A percentile compares a stretch with the other conserved stretches of the same genome.
These are phyloP conservation scores for Starmera caribaea DNA, from an alignment of 805 yeast species.

Conservation along the genomic window DNA sequence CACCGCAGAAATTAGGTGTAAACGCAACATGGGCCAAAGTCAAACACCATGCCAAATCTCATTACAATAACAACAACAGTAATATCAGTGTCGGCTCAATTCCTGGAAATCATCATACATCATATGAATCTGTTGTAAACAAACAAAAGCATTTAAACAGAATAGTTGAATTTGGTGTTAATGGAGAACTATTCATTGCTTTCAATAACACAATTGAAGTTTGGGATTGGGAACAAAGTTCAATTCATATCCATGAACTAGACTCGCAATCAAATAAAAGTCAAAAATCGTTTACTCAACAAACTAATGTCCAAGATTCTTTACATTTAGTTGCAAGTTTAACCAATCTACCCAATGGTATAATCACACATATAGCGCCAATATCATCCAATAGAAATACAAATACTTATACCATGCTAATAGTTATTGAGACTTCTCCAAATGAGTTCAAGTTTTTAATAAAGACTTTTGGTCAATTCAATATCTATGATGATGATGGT, in stretches of 20 bases:
- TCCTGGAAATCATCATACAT: slow-evolving; percentile 3
- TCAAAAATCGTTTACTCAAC: too few relatives aligned
- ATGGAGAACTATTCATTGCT: slow-evolving; percentile 27
- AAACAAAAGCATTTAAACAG: background rate
- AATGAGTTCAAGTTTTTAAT: slow-evolving; percentile 7
- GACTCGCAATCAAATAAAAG: background rate
- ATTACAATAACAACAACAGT: background rate
- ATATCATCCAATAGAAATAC: slow-evolving; percentile 14
- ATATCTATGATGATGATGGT: slow-evolving; percentile 5
- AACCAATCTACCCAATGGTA: slow-evolving; percentile 6
- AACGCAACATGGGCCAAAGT: slow-evolving; percentile 21
- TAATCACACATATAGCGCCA: slow-evolving; percentile 16
- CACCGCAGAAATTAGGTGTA: slow-evolving; percentile 9
- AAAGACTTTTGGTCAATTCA: slow-evolving; percentile 13
- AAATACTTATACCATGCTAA: slow-evolving; percentile 14
- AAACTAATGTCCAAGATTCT: background rate
- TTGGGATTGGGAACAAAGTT: slow-evolving; percentile 30
- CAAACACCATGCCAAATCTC: slow-evolving; percentile 7
- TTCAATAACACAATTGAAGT: slow-evolving; percentile 22
- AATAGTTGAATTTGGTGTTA: slow-evolving; percentile 23
- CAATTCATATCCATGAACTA: slow-evolving; percentile 1
- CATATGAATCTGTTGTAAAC: background rate
- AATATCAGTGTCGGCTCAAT: slow-evolving; percentile 1
- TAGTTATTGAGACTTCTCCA: slow-evolving; percentile 1
- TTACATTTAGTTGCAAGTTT: slow-evolving; percentile 21